These are phyloP conservation scores for Hirschfeldia incana DNA, from an alignment of 345 rosid species.

Conservation along the genomic window DNA sequence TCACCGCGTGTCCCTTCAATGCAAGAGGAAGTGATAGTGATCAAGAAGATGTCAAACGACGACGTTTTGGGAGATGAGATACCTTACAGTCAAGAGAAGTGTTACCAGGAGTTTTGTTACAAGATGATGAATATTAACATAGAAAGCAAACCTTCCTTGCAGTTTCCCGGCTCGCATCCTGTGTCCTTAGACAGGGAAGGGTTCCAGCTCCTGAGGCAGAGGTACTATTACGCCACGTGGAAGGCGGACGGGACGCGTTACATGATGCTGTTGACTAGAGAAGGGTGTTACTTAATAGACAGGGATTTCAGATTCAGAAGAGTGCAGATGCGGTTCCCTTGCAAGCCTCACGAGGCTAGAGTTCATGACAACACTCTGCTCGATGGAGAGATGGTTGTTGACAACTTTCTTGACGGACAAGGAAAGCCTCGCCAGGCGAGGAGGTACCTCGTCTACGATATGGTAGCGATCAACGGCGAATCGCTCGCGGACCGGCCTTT, in stretches of 20 bases:
- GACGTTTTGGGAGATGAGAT: constrained; percentile 95
- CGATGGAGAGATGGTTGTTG: constrained; percentile 99
- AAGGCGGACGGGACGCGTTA: constrained; percentile 99
- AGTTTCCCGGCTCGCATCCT: constrained; percentile 88
- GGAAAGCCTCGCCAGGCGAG: constrained; percentile 52
- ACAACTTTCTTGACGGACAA: constrained; percentile 54
- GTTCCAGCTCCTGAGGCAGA: constrained; percentile 80
- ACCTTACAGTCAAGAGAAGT: constrained; percentile 67
- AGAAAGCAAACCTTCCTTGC: constrained; percentile 57
- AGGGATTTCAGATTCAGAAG: constrained; percentile 80
- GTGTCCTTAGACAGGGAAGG: constrained; percentile 91
- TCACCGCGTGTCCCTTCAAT: constrained; percentile 21
- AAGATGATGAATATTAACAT: constrained; percentile 51
- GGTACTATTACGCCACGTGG: constrained; percentile 98
- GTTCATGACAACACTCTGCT: constrained; percentile 93
- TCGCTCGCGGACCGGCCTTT: constrained; percentile 88
- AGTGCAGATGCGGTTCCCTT: constrained; percentile 98
- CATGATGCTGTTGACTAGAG: constrained; percentile 87
- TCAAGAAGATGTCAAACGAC: constrained; percentile 74
- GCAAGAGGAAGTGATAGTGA: constrained; percentile 44
- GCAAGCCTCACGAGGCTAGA: constrained; percentile 45
- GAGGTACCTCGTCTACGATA: constrained; percentile 92
- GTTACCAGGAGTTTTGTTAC: constrained; percentile 64
- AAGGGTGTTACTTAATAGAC: constrained; percentile 92
- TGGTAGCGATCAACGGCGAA: constrained; percentile 72